Base-by-base conservation (phyloP, 441 rosid species). In the Sinapis alba region DNA sequence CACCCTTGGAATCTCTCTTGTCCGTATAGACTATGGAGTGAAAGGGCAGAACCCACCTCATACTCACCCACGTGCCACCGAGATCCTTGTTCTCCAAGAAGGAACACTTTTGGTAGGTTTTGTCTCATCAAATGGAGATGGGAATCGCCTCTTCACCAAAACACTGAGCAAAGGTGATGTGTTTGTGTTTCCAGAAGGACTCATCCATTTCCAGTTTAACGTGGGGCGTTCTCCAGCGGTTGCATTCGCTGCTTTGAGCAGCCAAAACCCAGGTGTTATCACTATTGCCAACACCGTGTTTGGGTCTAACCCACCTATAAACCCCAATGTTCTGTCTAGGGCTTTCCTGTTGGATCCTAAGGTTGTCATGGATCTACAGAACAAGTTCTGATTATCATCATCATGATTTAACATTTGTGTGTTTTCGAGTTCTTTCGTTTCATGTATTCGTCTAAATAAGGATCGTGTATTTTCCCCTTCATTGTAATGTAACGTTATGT, bases 221-320 rank as follows among this genome's bases (percentile, higher is more conserved):
- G 21, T 50, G 56, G 56, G 56, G 11, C 56, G 56, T 21, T 50
- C 56, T 50, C 56, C 56, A 50, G 56, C 56, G 56, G 56, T 50
- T 50, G 56, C 56, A 50, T 50, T 50, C 21, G 56, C 56, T 7
- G 56, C 56, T 16, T 18, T 50, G 56, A 50, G 56, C 56, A 50
- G 56, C 56, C 56, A 50, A 50, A 50, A 50, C 56, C 56, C 56
- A 7, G 56, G 56, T 50, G 56, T 50, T 50, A 7, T 50, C 56
- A 50, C 56, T 50, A 50, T 50, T 50, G 56, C 56, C 56, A 50
- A 50, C 56, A 50, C 56, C 21, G 56, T 50, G 56, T 50, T 50
- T 50, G 56, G 56, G 21, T 50, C 56, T 50, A 50, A 50, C 56
- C 56, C 56, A 7, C 56, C 56, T 16, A 50, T 50, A 50, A 50